Evolutionary conservation across 345 rosid genomes (phyloP), one percentile per base, ranked within the genome.

Genomic region (Syzygium aromaticum): DNA sequence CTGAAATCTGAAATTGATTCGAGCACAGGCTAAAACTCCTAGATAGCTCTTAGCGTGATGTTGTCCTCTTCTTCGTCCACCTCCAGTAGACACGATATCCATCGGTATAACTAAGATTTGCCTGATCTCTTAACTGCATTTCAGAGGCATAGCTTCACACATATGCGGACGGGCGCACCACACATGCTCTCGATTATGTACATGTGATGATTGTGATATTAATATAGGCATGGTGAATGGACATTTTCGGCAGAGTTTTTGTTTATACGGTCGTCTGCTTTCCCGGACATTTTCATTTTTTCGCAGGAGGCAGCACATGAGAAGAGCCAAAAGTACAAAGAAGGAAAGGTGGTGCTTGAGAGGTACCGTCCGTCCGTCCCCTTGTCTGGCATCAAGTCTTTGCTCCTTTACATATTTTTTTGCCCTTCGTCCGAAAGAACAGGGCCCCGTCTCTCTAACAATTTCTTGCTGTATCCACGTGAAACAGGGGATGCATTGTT

Each of bases 291-390:
- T 64, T 64, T 21, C 10, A 49, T 87, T 53, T 21, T 87, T 25
- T 33, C 87, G 89, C 93, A 97, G 99, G 96, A 93, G 86, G 91
- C 92, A 8, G 98, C 98, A 4, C 97, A 90, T 17, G 98, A 97
- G 85, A 92, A 93, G 89, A 89, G 92, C 91, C 98, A 94, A 84
- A 94, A 94, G 93, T 95, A 94, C 84, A 96, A 96, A 89, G 98
- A 94, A 92, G 97, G 98, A 87, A 96, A 95, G 91, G 92, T 91
- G 83, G 96, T 97, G 84, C 92, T 96, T 2, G 98, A 97, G 90
- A 97, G 99, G 98, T 96, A 92, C 27, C 22, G 11, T 85, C 46
- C 52, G 25, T 8, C 27, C 22, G 11, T 85, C 46, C 52, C n/a
- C 10, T 85, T 43, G 78, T 84, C 21, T 25, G 84, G 43, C 57